These are phyloP conservation scores for Leptosphaerulina australis DNA, from an alignment of 2,329 filamentous ascomycete species.

Conservation along the genomic window DNA sequence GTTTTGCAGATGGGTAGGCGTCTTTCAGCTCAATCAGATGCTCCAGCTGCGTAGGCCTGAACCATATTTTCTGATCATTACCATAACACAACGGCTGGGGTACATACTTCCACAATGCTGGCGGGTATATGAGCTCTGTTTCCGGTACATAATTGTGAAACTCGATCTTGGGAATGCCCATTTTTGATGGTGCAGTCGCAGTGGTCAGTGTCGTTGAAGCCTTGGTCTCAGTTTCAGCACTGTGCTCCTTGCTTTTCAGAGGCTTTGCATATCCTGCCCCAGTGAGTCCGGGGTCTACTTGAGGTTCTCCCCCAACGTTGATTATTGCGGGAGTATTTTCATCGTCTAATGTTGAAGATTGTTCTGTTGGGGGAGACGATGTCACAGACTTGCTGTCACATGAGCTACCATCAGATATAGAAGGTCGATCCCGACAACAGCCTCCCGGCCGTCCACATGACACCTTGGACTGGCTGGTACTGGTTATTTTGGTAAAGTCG, in stretches of 20 bases:
- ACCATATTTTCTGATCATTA: slow-evolving; percentile 93
- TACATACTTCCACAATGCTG: slow-evolving; percentile 78
- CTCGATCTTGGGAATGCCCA: slow-evolving; percentile 62
- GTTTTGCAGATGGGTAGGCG: slow-evolving; percentile 83
- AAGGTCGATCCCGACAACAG: slow-evolving; percentile 42
- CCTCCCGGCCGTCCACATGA: slow-evolving; percentile 48
- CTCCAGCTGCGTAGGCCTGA: slow-evolving; percentile 80
- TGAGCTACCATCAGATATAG: slow-evolving; percentile 38
- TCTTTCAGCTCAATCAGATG: slow-evolving; percentile 89
- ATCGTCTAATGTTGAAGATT: slow-evolving; percentile 33
- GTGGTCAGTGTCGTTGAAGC: slow-evolving; percentile 44
- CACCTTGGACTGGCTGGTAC: slow-evolving; percentile 32
- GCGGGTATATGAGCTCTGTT: slow-evolving; percentile 92
- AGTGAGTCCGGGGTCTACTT: slow-evolving; percentile 32
- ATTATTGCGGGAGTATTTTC: slow-evolving; percentile 36
- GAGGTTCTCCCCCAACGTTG: slow-evolving; percentile 27
- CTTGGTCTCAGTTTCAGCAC: slow-evolving; percentile 57
- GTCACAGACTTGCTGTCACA: slow-evolving; percentile 33
- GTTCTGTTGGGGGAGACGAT: slow-evolving; percentile 41
- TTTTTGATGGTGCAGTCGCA: slow-evolving; percentile 60
- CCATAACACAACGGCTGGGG: slow-evolving; percentile 83
- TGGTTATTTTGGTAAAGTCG: slow-evolving; percentile 31
- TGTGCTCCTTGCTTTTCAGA: slow-evolving; percentile 43
- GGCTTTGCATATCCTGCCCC: slow-evolving; percentile 44
- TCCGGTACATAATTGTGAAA: slow-evolving; percentile 91